A percentile compares a stretch with the other conserved stretches of the same genome.
Conservation (phyloP, 202 grass and related monocot genomes). For the Setaria viridis region DNA sequence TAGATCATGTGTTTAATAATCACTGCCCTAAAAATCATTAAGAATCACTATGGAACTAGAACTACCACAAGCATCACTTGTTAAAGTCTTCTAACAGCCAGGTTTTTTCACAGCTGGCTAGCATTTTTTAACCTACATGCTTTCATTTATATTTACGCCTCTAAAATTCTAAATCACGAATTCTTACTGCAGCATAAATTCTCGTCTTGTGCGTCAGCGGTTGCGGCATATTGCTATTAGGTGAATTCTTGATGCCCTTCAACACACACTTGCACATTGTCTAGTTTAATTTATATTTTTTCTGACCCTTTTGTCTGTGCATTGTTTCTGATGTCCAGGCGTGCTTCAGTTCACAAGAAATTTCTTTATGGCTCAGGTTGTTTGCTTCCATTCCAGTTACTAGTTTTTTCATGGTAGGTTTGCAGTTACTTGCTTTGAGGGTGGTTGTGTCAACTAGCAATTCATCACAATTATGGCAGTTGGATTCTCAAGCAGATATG, state of each 20-base stretch:
- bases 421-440: not conserved
- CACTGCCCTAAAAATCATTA: not conserved
- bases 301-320: conserved; percentile 32
- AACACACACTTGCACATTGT: not conserved
- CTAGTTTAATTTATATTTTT: conserved; percentile 21
- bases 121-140: not conserved
- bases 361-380: conserved; percentile 90
- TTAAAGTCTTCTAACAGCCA: conserved; percentile 5
- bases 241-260: conserved; percentile 41
- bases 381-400: conserved; percentile 65
- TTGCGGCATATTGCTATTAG: conserved; percentile 86
- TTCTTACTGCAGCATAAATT: conserved; percentile 82
- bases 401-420: conserved; percentile 86
- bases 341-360: conserved; percentile 85
- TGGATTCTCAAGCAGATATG: too few species aligned
- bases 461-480: conserved; percentile 4
- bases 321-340: conserved; percentile 60
- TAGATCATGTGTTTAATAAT: conserved; percentile 34
- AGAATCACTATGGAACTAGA: conserved; percentile 18
- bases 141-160: not conserved
- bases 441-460: conserved; percentile 12
- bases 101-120: not conserved
- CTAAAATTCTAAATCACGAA: conserved; percentile 35
- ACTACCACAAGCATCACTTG: conserved; percentile 28
- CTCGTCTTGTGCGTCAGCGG: conserved; percentile 86